phyloP scores from a whole-genome alignment of 1,139 yeast genomes.

The Suhomyces panamericanus region DNA sequence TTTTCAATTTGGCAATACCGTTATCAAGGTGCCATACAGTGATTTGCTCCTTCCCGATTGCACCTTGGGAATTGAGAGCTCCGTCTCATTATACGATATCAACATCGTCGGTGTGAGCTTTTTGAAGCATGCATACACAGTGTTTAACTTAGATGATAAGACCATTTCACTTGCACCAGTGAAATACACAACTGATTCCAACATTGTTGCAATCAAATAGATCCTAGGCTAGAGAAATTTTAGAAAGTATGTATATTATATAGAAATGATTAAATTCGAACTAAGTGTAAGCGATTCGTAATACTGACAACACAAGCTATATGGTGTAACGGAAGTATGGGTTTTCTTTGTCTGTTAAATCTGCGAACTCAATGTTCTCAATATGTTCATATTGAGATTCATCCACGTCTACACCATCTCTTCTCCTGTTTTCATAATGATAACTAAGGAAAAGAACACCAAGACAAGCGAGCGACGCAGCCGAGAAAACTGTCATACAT shows the following conservation, averaged over 20 bases:
- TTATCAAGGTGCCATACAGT: slow-evolving; percentile 7
- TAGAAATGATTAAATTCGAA: too few relatives aligned
- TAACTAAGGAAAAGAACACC: slow-evolving; percentile 33
- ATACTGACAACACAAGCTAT: background rate
- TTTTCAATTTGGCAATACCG: slow-evolving; percentile 5
- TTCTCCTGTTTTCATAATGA: slow-evolving; percentile 39
- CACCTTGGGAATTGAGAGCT: slow-evolving; percentile 8
- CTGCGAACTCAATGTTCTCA: slow-evolving; percentile 57
- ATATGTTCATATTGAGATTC: slow-evolving; percentile 23
- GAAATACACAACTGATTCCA: slow-evolving; percentile 25
- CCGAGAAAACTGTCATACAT: slow-evolving; percentile 45
- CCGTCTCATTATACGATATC: slow-evolving; percentile 10
- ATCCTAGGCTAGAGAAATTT: background rate
- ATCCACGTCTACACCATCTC: slow-evolving; percentile 29
- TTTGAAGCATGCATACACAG: slow-evolving; percentile 38
- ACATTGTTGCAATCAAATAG: background rate
- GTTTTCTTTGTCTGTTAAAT: slow-evolving; percentile 67
- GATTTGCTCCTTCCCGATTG: slow-evolving; percentile 8
- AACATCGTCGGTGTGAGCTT: slow-evolving; percentile 38
- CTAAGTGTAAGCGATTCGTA: too few relatives aligned
- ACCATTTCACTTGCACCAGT: slow-evolving; percentile 40
- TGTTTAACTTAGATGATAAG: slow-evolving; percentile 40
- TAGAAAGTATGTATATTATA: too few relatives aligned
- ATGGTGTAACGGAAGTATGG: slow-evolving; percentile 55
- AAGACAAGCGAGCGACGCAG: slow-evolving; percentile 27